Base-by-base conservation (phyloP, 108 stramenopile species). In the Skeletonema potamos region DNA sequence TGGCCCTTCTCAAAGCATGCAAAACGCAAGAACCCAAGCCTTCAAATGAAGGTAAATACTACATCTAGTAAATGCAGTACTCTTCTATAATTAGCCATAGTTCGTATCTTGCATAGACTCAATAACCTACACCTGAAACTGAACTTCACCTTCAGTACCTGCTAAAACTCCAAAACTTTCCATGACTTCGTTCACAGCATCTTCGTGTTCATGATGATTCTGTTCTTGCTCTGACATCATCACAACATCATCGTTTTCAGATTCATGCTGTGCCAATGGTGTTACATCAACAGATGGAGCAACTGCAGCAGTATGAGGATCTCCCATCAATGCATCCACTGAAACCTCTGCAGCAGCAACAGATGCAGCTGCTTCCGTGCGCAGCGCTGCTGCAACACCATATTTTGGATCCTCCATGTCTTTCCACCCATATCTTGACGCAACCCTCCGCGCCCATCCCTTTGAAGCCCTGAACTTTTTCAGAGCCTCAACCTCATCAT, bases 361-460 rank as follows among this genome's bases (percentile, higher is more conserved):
- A 17, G 43, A n/a, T 18, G 43, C 22, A 8, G 46, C 46, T 22
- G 20, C 46, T 22, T 39, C 37, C 3, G 37, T 13, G 2, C 37
- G 12, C 37, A 39, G 2, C 37, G 37, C 37, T 39, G 37, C 13
- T 39, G 12, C 37, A 15, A 39, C 37, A 39, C 37, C 7, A 13
- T 39, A 39, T 15, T 3, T 39, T 15, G 37, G 37, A 39, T 48
- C 46, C 46, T 48, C 46, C 12, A n/a, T 22, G 7, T 48, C 46
- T 20, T 43, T 58, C 57, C 68, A 70, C 18, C 62, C 54, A 28
- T 64, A 70, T 51, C 58, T 77, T 27, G 48, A 46, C 18, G 76
- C 68, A 11, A 54, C 43, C 48, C 70, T 68, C 17, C 76, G 76
- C n/a, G 69, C 54, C 76, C 76, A 77, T 11, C 67, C 64, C 29